Evolutionary conservation across 2,329 filamentous ascomycete genomes (phyloP).

Genomic region (Penicillium sp.): DNA sequence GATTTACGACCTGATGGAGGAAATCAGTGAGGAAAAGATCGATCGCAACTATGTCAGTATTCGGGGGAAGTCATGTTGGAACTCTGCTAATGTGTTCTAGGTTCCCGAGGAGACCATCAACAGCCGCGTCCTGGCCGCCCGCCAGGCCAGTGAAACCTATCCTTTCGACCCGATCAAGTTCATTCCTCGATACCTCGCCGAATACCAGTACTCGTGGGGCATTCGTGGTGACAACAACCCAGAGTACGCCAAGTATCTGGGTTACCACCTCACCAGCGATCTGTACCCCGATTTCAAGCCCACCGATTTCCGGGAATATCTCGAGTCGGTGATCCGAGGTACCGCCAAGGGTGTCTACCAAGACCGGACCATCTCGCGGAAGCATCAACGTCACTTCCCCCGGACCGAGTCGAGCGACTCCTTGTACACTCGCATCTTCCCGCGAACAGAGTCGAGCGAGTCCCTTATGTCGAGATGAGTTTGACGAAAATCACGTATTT

Average conservation of each 20-base stretch:
- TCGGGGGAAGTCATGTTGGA: no score
- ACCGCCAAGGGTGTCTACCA: slow-evolving; percentile 37
- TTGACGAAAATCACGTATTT: slow-evolving; percentile 7
- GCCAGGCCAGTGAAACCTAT: slow-evolving; percentile 33
- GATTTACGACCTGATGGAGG: slow-evolving; percentile 45
- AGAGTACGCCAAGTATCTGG: slow-evolving; percentile 50
- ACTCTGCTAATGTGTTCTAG: slow-evolving; percentile 11
- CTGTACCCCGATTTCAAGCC: slow-evolving; percentile 50
- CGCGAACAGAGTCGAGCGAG: slow-evolving; percentile 34
- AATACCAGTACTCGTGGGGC: slow-evolving; percentile 46
- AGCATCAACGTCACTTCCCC: slow-evolving; percentile 34
- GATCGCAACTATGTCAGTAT: slow-evolving; percentile 35
- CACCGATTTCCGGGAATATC: slow-evolving; percentile 37
- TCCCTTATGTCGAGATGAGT: slow-evolving; percentile 33
- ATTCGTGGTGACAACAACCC: slow-evolving; percentile 51
- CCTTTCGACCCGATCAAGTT: slow-evolving; percentile 36
- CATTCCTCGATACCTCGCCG: slow-evolving; percentile 33
- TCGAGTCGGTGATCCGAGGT: slow-evolving; percentile 40
- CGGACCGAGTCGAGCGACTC: slow-evolving; percentile 36
- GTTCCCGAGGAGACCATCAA: slow-evolving; percentile 33
- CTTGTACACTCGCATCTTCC: slow-evolving; percentile 33
- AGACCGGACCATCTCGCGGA: slow-evolving; percentile 33
- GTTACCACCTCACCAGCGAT: slow-evolving; percentile 49
- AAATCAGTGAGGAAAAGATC: slow-evolving; percentile 46
- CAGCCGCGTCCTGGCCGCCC: slow-evolving; percentile 30